These are phyloP conservation scores for Basidioascus undulatus DNA, from an alignment of 768 basidiomycete species.

Conservation along the genomic window DNA sequence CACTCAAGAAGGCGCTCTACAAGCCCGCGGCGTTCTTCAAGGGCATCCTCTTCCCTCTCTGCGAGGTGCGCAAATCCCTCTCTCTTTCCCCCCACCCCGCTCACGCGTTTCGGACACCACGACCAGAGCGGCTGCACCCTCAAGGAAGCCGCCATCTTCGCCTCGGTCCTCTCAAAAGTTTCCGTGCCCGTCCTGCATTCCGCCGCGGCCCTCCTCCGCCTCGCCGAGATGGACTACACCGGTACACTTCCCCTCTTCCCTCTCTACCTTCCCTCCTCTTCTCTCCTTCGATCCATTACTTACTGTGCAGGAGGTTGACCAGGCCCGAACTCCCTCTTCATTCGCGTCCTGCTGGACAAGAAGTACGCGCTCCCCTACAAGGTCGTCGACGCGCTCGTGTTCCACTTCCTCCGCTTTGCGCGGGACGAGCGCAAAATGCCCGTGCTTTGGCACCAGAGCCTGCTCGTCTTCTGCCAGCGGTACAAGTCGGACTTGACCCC, in stretches of 20 bases:
- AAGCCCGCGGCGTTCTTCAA: constrained; percentile 98
- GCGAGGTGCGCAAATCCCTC: constrained; percentile 38
- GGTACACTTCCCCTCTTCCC: constrained; percentile 24
- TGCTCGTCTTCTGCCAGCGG: constrained; percentile 85
- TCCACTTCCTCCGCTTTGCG: constrained; percentile 91
- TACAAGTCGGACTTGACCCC: constrained; percentile 84
- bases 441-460: constrained; percentile 95
- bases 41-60: constrained; percentile 81
- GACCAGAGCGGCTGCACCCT: constrained; percentile 65
- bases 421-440: constrained; percentile 61
- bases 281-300: not conserved
- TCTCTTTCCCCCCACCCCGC: not conserved
- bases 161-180: constrained; percentile 67
- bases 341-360: constrained; percentile 88
- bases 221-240: constrained; percentile 89
- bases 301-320: not conserved
- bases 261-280: not conserved
- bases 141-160: constrained; percentile 83
- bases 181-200: constrained; percentile 93
- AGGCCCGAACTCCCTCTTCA: constrained; percentile 88
- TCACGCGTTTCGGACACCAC: not conserved
- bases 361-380: constrained; percentile 96
- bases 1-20: constrained; percentile 73
- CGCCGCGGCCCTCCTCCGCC: constrained; percentile 73
- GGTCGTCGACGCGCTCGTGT: constrained; percentile 86